Base-by-base conservation (phyloP, 1,284 basidiomycete genomes). In the Leccinum cinnamomeum region DNA sequence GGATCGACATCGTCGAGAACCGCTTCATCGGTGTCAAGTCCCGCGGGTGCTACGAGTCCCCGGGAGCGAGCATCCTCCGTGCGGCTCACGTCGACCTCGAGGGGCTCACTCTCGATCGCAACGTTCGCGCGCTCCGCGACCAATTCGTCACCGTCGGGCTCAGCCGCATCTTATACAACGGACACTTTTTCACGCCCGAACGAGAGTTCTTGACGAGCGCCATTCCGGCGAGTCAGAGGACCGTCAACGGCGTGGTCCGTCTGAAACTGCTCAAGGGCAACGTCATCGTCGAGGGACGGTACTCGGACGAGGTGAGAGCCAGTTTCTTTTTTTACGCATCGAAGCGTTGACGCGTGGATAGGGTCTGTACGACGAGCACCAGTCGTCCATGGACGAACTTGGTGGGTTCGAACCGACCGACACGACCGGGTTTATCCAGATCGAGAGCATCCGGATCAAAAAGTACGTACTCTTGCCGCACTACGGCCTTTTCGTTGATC, bases 371-470 rank as follows among this genome's bases (percentile, higher is more conserved):
- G 97, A 99, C 74, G 95, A 94, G 74, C 91, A 91, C 63, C 87
- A 98, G 79, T 95, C 95, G n/a, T 97, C 95, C 63, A 99, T 99
- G 97, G 97, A 99, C 78, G 96, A 98, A 81, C 88, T 98, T 64
- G 96, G 96, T 68, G 97, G 97, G 54, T 98, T 98, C 79, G 93
- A 96, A 79, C 93, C 94, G 20, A 92, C 92, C 58, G 91, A 96
- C 74, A 93, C 94, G 59, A 86, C 90, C 61, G 95, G 95, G 10
- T 97, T 98, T 83, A 97, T 97, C 78, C 88, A 90, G 73, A 97
- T 98, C 67, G 92, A 96, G 77, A 93, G 92, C 37, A 97, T 98
- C 78, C 87, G 95, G 57, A 94, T 98, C 77, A 96, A 96, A 84
- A 95, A 97, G 88, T 96, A 76, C 70, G 89, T 79, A 25, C 0